These are phyloP conservation scores for Entomortierella chlamydospora DNA, from an alignment of 192 early-diverging fungal genomes.

Conservation along the genomic window DNA sequence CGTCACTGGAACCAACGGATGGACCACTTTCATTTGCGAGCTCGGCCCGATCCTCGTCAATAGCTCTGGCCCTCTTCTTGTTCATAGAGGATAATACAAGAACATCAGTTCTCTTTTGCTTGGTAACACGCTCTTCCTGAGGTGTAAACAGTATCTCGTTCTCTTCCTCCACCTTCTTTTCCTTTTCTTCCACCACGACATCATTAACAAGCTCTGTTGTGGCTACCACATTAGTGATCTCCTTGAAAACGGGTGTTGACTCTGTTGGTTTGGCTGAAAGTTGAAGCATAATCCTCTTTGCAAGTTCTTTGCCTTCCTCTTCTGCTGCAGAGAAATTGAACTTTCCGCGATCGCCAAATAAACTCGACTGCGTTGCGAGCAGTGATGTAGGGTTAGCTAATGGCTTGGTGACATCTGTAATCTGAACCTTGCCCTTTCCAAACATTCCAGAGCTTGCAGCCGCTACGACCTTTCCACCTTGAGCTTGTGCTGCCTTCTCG, in stretches of 20 bases:
- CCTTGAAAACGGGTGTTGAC: conserved; percentile 27
- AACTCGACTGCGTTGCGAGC: conserved; percentile 21
- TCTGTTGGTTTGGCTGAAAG: conserved; percentile 15
- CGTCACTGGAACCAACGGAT: conserved; percentile 4
- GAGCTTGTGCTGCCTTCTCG: conserved; percentile 5
- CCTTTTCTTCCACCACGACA: too few species aligned
- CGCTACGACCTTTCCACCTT: conserved; percentile 13
- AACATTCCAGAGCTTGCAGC: conserved; percentile 30
- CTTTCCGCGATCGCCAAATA: conserved; percentile 12
- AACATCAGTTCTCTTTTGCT: conserved; percentile 50
- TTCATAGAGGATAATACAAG: conserved; percentile 30
- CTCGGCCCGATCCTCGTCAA: conserved; percentile 49
- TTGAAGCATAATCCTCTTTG: conserved; percentile 32
- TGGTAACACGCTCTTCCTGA: conserved; percentile 31
- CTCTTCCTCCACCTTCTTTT: neutral
- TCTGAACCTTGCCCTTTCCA: conserved; percentile 6
- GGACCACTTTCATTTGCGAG: neutral
- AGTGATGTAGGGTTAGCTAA: conserved; percentile 15
- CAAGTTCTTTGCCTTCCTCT: conserved; percentile 25
- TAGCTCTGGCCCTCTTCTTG: conserved; percentile 43
- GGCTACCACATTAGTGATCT: conserved; percentile 1
- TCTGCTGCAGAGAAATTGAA: conserved; percentile 3
- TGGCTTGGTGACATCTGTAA: conserved; percentile 6
- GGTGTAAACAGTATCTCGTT: conserved; percentile 35
- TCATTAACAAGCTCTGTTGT: neutral